Base-by-base conservation (phyloP, 176 grass and related monocot species). In the Oryza meridionalis region DNA sequence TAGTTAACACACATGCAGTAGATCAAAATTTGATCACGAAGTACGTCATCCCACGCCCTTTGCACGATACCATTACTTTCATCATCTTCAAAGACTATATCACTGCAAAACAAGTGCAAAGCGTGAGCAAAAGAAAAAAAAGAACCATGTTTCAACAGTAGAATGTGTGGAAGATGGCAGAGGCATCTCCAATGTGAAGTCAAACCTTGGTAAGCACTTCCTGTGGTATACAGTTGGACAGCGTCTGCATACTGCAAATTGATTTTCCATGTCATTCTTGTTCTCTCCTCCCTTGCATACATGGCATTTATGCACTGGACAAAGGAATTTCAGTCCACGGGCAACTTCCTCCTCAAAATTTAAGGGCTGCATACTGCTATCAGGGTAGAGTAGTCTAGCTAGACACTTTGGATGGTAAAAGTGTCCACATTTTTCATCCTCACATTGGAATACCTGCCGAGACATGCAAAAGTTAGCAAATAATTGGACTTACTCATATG, bases 381-480 rank as follows among this genome's bases (percentile, higher is more conserved):
- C 64, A 49, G 82, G 80, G 66, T 82, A 74, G 26, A 83, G 63
- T 49, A 93, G 79, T 88, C 89, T 51, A 46, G 91, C 77, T 67
- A 98, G 76, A 76, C 96, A 98, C 14, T 88, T 80, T 0, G 92
- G 79, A 71, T 98, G 96, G 88, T 93, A 98, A 51, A 94, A 91
- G 24, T 93, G 92, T 62, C 92, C 96, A 85, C 96, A 98, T 53
- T 50, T 47, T 17, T 51, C 7, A 6, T 79, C 50, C 63, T 81
- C 88, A 64, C 96, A 98, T 65, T 55, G 83, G 82, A 91, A 92
- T 63, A 98, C 90, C 96, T 98, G 79, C 86, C 24, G 84, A 78
- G 31, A 19, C 74, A 86, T 59, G 9, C 43, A 62, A 17, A 37
- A 47, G n/a, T 70, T 22, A 61, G 25, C 14, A 75, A 8, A 82